Conservation (phyloP, 768 basidiomycete species). For the Lactarius hengduanensis region DNA sequence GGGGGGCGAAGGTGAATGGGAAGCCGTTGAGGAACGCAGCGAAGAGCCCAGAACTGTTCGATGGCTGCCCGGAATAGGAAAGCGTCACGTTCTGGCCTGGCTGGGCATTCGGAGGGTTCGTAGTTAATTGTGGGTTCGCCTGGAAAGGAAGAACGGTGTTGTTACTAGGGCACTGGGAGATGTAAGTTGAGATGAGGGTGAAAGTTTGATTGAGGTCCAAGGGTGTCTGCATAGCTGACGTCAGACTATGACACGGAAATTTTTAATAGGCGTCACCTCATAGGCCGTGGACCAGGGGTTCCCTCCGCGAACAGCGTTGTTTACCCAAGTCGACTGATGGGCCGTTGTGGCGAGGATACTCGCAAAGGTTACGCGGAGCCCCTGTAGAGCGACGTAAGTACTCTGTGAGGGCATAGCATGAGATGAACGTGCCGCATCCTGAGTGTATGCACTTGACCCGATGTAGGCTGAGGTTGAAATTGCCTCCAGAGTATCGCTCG, state of each 20-base stretch:
- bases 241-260: not conserved
- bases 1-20: slow-evolving; percentile 3
- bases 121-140: slow-evolving; percentile 45
- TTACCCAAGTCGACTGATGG: slow-evolving; percentile 52
- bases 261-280: slow-evolving; percentile 34
- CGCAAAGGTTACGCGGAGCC: not conserved
- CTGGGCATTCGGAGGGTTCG: slow-evolving; percentile 35
- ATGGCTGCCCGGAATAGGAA: slow-evolving; percentile 21
- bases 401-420: not conserved
- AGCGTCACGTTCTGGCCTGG: slow-evolving; percentile 36
- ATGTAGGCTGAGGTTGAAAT: slow-evolving; percentile 58
- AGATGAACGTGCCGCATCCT: slow-evolving; percentile 33
- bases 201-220: slow-evolving; percentile 41
- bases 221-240: slow-evolving; percentile 24
- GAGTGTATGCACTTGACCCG: slow-evolving; percentile 49
- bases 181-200: slow-evolving; percentile 47
- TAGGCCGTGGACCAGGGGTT: slow-evolving; percentile 49
- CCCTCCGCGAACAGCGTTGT: slow-evolving; percentile 40
- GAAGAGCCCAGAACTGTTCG: slow-evolving; percentile 10
- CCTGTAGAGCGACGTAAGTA: not conserved
- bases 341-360: slow-evolving; percentile 55
- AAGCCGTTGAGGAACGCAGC: slow-evolving; percentile 10
- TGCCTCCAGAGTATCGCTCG: slow-evolving; percentile 50
- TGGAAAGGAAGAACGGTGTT: slow-evolving; percentile 52
- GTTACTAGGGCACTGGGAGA: slow-evolving; percentile 47